Conservation (phyloP, 2,329 filamentous ascomycete genomes). For the Zymoseptoria ardabiliae region DNA sequence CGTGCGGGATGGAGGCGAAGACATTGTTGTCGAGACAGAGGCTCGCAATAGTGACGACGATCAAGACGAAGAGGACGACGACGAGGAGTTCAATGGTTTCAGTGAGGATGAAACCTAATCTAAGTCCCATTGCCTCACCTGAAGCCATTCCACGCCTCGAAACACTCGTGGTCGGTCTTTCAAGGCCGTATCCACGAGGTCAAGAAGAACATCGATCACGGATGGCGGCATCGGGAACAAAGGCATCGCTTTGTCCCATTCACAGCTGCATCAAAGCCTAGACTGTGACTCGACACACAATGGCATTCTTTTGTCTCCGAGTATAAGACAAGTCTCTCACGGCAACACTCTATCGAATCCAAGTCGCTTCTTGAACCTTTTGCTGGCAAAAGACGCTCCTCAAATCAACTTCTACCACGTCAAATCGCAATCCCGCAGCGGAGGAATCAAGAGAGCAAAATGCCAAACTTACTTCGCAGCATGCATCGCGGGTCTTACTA, state of each 20-base stretch:
- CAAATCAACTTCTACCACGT: neutral
- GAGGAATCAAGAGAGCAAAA: neutral
- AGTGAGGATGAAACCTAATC: conserved; percentile 27
- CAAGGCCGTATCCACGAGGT: neutral
- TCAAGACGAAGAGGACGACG: neutral
- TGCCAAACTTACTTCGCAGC: neutral
- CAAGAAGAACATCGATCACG: neutral
- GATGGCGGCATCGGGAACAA: neutral
- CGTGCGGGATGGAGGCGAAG: conserved; percentile 46
- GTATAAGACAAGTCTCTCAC: neutral
- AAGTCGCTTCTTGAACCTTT: neutral
- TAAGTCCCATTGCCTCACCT: neutral
- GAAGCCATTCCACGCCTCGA: neutral
- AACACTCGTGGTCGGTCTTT: neutral
- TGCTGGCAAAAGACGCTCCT: neutral
- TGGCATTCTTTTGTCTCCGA: neutral
- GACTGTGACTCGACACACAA: neutral
- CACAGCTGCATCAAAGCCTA: neutral
- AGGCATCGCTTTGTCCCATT: neutral
- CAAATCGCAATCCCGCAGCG: neutral
- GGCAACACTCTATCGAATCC: neutral
- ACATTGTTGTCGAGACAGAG: neutral
- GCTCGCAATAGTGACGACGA: neutral
- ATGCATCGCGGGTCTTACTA: neutral
- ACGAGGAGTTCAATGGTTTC: conserved; percentile 40